A percentile compares a stretch with the other conserved stretches of the same genome.
Evolutionary conservation across 2,329 filamentous ascomycete species (phyloP).

Genomic region (Fusarium sulawesiense): DNA sequence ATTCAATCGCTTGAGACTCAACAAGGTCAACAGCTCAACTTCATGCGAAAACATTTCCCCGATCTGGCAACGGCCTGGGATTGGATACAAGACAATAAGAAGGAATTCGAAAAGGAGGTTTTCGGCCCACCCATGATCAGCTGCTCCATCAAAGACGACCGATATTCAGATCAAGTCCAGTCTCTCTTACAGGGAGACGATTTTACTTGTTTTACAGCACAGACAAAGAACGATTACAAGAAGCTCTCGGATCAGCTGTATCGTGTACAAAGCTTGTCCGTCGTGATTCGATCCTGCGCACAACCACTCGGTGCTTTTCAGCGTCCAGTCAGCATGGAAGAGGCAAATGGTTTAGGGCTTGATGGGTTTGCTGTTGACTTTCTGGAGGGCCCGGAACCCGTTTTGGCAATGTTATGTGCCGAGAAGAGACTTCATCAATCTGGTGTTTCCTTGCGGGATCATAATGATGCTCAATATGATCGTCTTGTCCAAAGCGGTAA

Average conservation of each 20-base stretch:
- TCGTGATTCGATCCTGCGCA: constrained; percentile 75
- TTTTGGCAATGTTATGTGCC: constrained; percentile 88
- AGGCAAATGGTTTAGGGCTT: constrained; percentile 72
- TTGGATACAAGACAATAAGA: constrained; percentile 81
- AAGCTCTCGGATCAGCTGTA: constrained; percentile 76
- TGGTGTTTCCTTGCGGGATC: constrained; percentile 71
- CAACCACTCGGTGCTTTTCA: constrained; percentile 65
- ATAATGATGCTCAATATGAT: constrained; percentile 75
- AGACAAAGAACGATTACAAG: constrained; percentile 79
- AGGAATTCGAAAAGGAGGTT: constrained; percentile 78
- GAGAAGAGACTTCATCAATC: constrained; percentile 76
- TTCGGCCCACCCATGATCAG: constrained; percentile 84
- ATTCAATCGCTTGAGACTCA: constrained; percentile 75
- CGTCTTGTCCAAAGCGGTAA: constrained; percentile 66
- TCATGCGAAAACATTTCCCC: constrained; percentile 68
- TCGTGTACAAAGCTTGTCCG: constrained; percentile 71
- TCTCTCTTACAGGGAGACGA: constrained; percentile 63
- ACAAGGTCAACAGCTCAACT: constrained; percentile 76
- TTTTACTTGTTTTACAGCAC: constrained; percentile 78
- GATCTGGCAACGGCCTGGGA: constrained; percentile 80
- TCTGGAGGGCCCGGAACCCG: constrained; percentile 81
- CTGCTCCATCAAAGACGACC: constrained; percentile 80
- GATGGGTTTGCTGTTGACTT: constrained; percentile 85
- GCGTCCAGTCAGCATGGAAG: constrained; percentile 64
- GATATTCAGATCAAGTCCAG: constrained; percentile 69